Evolutionary conservation across 2,329 filamentous ascomycete species (phyloP), one percentile per base, ranked within the genome.

Genomic region (Uncinocarpus reesii): DNA sequence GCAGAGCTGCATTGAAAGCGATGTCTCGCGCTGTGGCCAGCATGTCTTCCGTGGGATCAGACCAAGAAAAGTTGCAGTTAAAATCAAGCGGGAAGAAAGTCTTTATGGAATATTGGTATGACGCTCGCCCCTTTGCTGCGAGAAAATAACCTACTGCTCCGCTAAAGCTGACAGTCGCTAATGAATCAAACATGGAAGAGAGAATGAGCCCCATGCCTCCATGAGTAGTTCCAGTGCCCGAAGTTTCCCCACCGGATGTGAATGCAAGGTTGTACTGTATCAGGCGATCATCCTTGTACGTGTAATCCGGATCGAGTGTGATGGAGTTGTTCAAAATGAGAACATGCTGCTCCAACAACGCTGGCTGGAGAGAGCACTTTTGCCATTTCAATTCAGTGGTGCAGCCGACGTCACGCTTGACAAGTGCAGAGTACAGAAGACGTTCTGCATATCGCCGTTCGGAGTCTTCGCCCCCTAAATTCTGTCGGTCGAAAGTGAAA

Each of bases 41-140:
- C 37, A 40, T 40, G 37, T 40, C 37, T 20, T 40, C 37, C 21
- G 37, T 40, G 21, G 37, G 37, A 16, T 40, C 37, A 5, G 37
- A 40, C 37, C 37, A 40, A n/a, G 15, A 16, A 13, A 26, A 40
- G 13, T 7, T 28, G 37, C 37, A 40, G 37, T 28, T 40, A n/a
- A 16, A 28, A 15, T 40, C 37, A 2, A 23, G 23, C 23, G 37
- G 16, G 37, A 13, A 10, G 23, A 40, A 40, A 2, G 37, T 28
- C 23, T 40, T 40, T 20, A 7, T 28, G 37, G 37, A 40, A 10
- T 40, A 40, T 15, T 40, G 37, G 23, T 40, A 40, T 40, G 37
- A 20, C 2, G 37, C 37, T 15, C 37, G 37, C 13, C 37, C 37
- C 10, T 40, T 26, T 8, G 37, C 37, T 28, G 6, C 8, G 21